phyloP scores from a whole-genome alignment of 1,284 basidiomycete species.

The Ustilago hordei region DNA sequence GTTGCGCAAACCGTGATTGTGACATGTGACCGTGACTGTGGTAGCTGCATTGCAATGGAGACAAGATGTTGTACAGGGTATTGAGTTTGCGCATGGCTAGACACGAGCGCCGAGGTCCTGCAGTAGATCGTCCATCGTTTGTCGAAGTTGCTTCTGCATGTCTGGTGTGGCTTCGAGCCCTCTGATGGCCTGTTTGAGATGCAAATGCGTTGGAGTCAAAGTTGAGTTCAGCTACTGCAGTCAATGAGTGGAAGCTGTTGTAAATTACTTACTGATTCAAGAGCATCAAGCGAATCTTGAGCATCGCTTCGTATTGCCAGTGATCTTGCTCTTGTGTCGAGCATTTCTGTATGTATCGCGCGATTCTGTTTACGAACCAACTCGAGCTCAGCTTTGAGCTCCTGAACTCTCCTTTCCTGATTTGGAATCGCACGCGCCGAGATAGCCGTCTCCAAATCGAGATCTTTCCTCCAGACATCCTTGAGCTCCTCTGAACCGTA shows the following conservation, averaged over 20 bases:
- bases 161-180: constrained; percentile 46
- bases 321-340: constrained; percentile 6
- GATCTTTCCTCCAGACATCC: constrained; percentile 60
- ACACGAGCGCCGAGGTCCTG: constrained; percentile 52
- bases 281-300: constrained; percentile 27
- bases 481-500: constrained; percentile 42
- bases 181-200: constrained; percentile 38
- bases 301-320: constrained; percentile 30
- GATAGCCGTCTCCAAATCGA: constrained; percentile 58
- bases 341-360: constrained; percentile 17
- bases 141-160: constrained; percentile 45
- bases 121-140: constrained; percentile 52
- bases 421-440: constrained; percentile 56
- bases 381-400: constrained; percentile 40
- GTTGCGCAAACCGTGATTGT: neutral
- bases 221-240: neutral
- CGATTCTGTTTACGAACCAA: constrained; percentile 26
- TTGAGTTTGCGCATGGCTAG: neutral
- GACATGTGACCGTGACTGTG: neutral
- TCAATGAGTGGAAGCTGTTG: neutral
- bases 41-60: neutral
- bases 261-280: constrained; percentile 39
- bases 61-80: constrained; percentile 5
- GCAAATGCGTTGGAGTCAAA: neutral
- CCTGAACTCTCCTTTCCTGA: constrained; percentile 39